Evolutionary conservation across 2,329 filamentous ascomycete species (phyloP), one percentile per base, ranked within the genome.

Genomic region (Chalara sp.): DNA sequence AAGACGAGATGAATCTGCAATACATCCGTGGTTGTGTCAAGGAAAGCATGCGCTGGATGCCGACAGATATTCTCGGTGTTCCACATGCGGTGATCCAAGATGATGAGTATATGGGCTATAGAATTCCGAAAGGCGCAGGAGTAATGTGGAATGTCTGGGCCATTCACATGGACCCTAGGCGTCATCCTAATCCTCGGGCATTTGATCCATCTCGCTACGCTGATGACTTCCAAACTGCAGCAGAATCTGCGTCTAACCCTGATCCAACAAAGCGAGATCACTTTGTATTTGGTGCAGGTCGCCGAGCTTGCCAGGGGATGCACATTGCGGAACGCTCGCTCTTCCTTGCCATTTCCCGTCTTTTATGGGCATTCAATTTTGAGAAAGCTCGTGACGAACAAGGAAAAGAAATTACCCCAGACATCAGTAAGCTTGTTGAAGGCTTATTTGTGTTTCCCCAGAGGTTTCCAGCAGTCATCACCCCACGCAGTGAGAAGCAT

Each of bases 271-370:
- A 66, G 71, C 60, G 66, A 7, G 66, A 68, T 31, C 65, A 68
- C 45, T 68, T 63, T 47, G 56, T 54, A 7, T 70, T 66, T 49
- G 67, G 68, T 28, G 58, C 61, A 6, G 68, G 68, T 0, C 35
- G 56, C 11, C 68, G 79, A 31, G 70, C 81, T 41, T 83, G 80
- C 60, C 78, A 74, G 2, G 80, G 79, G 0, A 75, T 79, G 31
- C 75, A 80, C 48, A 67, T 82, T 5, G 75, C 75, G 0, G 74
- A 79, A 53, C 69, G 70, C 31, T 53, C 53, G 21, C 33, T 59
- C 29, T 76, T 74, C 56, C 61, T 78, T 4, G 68, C 61, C n/a
- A 72, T 76, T 33, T 68, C 74, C 0, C 68, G 71, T 1, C 64
- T 76, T 0, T 58, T 83, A 0, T 83, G 79, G 79, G 48, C 55